Evolutionary conservation across 164 flowering plant species (phyloP).

Genomic region (Nelumbo lutea): DNA sequence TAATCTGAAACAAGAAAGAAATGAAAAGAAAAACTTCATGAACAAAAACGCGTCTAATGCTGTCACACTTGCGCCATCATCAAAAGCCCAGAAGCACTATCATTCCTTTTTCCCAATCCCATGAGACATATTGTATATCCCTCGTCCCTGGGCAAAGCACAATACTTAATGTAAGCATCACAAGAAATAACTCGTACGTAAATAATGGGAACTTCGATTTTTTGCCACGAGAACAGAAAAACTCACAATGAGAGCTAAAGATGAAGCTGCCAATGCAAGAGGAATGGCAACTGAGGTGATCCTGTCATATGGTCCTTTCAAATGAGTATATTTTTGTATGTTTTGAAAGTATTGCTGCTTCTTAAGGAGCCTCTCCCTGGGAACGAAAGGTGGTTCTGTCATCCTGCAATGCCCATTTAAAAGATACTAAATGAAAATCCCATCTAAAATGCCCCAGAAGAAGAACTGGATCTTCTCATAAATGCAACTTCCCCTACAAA

Average conservation of each 20-base stretch:
- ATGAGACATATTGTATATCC: constrained; percentile 79
- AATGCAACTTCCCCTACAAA: too few species aligned
- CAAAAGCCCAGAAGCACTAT: constrained; percentile 7
- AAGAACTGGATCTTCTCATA: too few species aligned
- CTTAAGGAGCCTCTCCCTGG: constrained; percentile 58
- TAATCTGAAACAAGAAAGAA: not conserved
- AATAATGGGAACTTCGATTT: not conserved
- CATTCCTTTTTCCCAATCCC: constrained; percentile 82
- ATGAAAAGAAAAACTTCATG: not conserved
- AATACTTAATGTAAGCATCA: not conserved
- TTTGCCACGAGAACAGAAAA: not conserved
- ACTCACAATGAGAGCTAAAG: constrained; percentile 50
- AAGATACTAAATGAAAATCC: too few species aligned
- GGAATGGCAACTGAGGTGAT: constrained; percentile 55
- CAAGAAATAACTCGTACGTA: not conserved
- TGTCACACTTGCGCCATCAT: not conserved
- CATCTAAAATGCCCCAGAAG: too few species aligned
- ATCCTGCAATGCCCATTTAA: too few species aligned
- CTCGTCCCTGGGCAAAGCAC: constrained; percentile 45
- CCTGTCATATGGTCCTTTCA: constrained; percentile 63
- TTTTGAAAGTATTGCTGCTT: constrained; percentile 58
- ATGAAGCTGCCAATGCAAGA: constrained; percentile 25
- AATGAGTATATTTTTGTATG: constrained; percentile 55
- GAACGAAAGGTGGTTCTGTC: constrained; percentile 1
- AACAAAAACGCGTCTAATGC: too few species aligned